Evolutionary conservation across 2,329 filamentous ascomycete species (phyloP), one percentile per base, ranked within the genome.

Genomic region (Triangularia verruculosa): DNA sequence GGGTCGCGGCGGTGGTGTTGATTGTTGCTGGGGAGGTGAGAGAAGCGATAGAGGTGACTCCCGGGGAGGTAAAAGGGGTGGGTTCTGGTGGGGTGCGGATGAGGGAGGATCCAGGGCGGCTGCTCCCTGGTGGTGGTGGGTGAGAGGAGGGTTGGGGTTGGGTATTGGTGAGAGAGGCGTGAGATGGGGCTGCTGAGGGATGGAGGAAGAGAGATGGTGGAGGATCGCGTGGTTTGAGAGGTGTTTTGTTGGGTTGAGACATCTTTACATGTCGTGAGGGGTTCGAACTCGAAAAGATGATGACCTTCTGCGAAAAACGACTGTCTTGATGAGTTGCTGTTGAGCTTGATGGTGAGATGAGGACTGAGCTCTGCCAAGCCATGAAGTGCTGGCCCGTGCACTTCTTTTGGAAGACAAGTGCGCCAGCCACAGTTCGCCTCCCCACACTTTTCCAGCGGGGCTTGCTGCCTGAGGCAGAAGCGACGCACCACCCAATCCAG

Each of bases 171-270:
- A 91, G 79, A 30, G 89, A 89, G 59, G 84, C 83, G 78, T 87
- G 85, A 34, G 89, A 91, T 64, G 89, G 86, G 78, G 92, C 89
- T 69, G 87, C 89, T 6, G 92, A 96, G 15, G 92, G 91, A 47
- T 91, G 91, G 62, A 93, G 85, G 76, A 96, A 96, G 56, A 96
- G 84, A 2, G 88, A 83, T 0, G 92, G 91, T 22, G 91, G 91
- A 57, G 83, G 82, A 39, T 83, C 82, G 61, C 82, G 80, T 71
- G 78, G 75, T 62, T 78, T 78, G 67, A 73, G 74, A 70, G 86
- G 83, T 58, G 80, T 77, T 71, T 80, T 79, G 28, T 73, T 68
- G 66, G 75, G 74, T 67, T 77, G 74, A 68, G 78, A 76, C 78
- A 81, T 80, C 68, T 67, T 68, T 72, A 72, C 70, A 71, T 73